Evolutionary conservation across 2,329 filamentous ascomycete species (phyloP).

Genomic region (Cordyceps cateniannulata): DNA sequence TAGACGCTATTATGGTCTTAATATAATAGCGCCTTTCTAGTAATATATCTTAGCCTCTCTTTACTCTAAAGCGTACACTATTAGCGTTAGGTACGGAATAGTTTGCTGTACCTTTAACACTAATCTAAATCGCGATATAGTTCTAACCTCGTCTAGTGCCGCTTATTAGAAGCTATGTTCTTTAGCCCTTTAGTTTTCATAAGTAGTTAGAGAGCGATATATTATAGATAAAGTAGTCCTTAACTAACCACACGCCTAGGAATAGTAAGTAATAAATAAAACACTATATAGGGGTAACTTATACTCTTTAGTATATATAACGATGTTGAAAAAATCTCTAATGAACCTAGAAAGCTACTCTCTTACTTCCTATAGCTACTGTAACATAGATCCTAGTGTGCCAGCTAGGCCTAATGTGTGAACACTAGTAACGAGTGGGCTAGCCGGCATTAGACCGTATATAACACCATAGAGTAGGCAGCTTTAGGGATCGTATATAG

Average conservation of each 20-base stretch:
- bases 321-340: background rate
- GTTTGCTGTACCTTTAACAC: background rate
- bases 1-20: background rate
- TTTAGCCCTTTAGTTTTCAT: background rate
- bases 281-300: background rate
- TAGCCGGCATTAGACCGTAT: background rate
- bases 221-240: background rate
- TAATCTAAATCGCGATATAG: background rate
- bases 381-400: background rate
- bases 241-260: background rate
- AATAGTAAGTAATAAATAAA: background rate
- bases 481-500: background rate
- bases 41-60: background rate
- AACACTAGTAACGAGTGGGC: background rate
- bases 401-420: background rate
- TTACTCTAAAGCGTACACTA: background rate
- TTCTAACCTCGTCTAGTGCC: background rate
- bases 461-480: background rate
- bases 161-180: background rate
- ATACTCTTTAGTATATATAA: background rate
- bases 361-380: background rate
- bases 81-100: background rate
- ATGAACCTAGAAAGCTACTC: background rate
- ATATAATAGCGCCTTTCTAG: background rate
- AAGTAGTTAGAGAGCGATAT: background rate